Percentiles rank a stretch among this genome's conserved stretches.
phyloP scores from a whole-genome alignment of 2,329 filamentous ascomycete species.

The Trichoderma koningiopsis region DNA sequence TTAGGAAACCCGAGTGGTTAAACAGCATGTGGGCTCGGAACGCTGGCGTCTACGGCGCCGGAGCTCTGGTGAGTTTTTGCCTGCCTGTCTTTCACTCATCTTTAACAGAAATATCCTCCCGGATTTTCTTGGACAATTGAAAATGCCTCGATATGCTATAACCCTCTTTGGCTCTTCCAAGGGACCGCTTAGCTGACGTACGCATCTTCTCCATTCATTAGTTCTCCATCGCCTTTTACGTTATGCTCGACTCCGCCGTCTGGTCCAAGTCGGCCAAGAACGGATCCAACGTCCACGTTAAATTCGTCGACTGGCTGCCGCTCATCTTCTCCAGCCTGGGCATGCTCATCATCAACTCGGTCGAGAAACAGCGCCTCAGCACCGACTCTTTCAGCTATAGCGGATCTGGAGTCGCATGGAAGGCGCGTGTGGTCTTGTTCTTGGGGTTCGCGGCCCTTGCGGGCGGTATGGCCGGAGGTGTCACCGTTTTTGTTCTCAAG shows the following conservation, averaged over 20 bases:
- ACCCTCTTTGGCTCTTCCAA: not conserved
- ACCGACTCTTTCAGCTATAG: conserved; percentile 65
- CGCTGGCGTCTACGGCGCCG: conserved; percentile 63
- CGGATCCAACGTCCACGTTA: conserved; percentile 62
- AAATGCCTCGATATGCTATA: not conserved
- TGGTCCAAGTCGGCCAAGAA: conserved; percentile 66
- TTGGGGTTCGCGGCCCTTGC: conserved; percentile 66
- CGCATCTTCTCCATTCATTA: conserved; percentile 34
- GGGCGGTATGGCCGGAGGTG: conserved; percentile 68
- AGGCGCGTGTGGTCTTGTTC: conserved; percentile 68
- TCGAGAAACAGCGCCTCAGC: conserved; percentile 66
- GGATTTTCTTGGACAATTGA: not conserved
- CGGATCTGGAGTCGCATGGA: conserved; percentile 66
- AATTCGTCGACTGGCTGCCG: conserved; percentile 70
- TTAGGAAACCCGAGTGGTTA: conserved; percentile 66
- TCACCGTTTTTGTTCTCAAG: conserved; percentile 69
- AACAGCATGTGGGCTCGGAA: conserved; percentile 66
- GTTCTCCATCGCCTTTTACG: conserved; percentile 71
- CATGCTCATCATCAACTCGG: conserved; percentile 72
- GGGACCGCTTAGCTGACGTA: conserved; percentile 1
- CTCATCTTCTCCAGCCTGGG: conserved; percentile 67
- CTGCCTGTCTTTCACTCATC: not conserved
- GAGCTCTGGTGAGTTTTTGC: conserved; percentile 58
- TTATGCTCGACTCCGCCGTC: conserved; percentile 67
- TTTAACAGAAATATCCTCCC: too few species aligned